Evolutionary conservation across 139 green algal species (phyloP).

Genomic region (Volvox reticuliferus): DNA sequence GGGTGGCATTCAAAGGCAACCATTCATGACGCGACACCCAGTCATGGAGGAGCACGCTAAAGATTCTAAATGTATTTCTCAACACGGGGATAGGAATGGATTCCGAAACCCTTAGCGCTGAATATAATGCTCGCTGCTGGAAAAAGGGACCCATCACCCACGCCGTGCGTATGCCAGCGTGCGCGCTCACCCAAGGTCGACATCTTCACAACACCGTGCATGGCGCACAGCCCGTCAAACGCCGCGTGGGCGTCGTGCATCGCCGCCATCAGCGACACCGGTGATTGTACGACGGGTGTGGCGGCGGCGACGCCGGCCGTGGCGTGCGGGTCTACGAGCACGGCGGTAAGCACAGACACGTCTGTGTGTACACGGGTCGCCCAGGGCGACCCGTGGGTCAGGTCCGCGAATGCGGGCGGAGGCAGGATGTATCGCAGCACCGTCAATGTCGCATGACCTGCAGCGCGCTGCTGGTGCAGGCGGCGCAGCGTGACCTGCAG

Average conservation of each 20-base stretch:
- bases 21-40: too few relatives aligned
- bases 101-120: too few relatives aligned
- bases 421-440: constrained; percentile 40
- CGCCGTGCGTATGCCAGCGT: too few relatives aligned
- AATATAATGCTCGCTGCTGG: too few relatives aligned
- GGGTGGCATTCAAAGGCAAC: neutral
- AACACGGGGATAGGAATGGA: too few relatives aligned
- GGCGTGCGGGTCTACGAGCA: constrained; percentile 13
- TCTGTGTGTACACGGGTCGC: constrained; percentile 5
- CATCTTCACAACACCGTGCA: constrained; percentile 26
- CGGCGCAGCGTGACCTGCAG: constrained; percentile 19
- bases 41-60: too few relatives aligned
- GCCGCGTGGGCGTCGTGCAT: constrained; percentile 10
- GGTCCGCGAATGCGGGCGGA: constrained; percentile 19
- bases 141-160: too few relatives aligned
- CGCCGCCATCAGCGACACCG: neutral
- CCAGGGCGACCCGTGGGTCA: constrained; percentile 33
- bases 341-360: constrained; percentile 6
- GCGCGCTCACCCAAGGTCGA: neutral
- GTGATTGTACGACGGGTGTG: neutral
- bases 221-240: constrained; percentile 32
- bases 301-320: neutral
- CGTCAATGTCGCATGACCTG: constrained; percentile 5
- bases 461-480: constrained; percentile 31
- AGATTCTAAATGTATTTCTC: too few relatives aligned